Evolutionary conservation across 768 basidiomycete genomes (phyloP).

Genomic region (Pholiota molesta): DNA sequence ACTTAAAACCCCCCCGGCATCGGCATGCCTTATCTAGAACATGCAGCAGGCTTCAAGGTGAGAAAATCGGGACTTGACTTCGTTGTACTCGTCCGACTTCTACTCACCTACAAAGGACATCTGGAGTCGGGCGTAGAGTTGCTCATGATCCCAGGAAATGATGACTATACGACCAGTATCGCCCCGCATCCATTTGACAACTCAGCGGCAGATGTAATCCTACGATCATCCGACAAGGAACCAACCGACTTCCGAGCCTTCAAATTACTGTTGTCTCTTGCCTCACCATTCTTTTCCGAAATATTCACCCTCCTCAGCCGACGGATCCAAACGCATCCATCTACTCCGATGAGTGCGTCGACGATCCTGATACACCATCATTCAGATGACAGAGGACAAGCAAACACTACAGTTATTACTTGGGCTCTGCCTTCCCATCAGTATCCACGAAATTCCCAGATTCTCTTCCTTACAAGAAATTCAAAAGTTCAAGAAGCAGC

Average conservation of each 20-base stretch:
- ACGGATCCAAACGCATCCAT: conserved; percentile 19
- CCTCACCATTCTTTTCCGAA: conserved; percentile 60
- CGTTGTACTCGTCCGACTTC: neutral
- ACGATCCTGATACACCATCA: conserved; percentile 41
- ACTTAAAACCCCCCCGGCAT: neutral
- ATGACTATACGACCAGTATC: conserved; percentile 18
- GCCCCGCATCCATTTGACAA: conserved; percentile 47
- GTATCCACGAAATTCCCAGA: conserved; percentile 31
- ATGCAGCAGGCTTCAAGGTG: neutral
- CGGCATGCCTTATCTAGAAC: neutral
- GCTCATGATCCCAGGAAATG: conserved; percentile 2
- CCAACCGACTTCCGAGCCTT: conserved; percentile 54
- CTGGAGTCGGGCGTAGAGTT: neutral
- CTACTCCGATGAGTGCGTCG: conserved; percentile 26
- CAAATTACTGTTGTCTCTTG: conserved; percentile 54
- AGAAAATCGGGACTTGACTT: neutral
- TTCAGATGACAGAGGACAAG: conserved; percentile 51
- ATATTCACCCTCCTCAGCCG: conserved; percentile 56
- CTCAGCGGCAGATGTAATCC: conserved; percentile 51
- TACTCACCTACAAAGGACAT: neutral
- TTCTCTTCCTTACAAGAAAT: conserved; percentile 43
- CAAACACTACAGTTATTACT: conserved; percentile 44
- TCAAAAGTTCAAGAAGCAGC: conserved; percentile 47
- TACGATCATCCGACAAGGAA: conserved; percentile 53
- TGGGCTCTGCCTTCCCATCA: conserved; percentile 51